Evolutionary conservation across 2,329 filamentous ascomycete species (phyloP), one percentile per base, ranked within the genome.

Genomic region (Aspergillus spinulosporus): DNA sequence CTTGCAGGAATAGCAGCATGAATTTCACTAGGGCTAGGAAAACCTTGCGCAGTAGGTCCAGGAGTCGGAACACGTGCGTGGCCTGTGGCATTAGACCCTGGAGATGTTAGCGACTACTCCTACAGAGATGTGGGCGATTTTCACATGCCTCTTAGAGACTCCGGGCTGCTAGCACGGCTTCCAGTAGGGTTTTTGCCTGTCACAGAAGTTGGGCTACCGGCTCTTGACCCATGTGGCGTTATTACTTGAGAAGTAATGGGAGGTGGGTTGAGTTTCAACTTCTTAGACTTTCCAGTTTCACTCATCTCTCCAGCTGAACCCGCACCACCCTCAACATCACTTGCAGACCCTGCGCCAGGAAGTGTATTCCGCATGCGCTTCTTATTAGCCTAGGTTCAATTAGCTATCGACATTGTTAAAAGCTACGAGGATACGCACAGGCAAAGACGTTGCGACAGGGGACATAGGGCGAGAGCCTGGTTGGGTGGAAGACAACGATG

Each of bases 361-460:
- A 62, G 58, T 26, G 64, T 59, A 56, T 69, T 73, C 52, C 74
- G 72, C 50, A 67, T 68, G 57, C 76, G 74, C 68, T 84, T 84
- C 72, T 83, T 84, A 56, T 80, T 77, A 53, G 75, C 74, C 81
- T 74, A 32, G 3, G 14, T 9, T 34, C n/a, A 52, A 15, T 60
- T 36, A 62, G 48, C 47, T 43, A 51, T n/a, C 11, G 15, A 44
- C 45, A 21, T 58, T 31, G 12, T 7, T 9, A 32, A n/a, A n/a
- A 36, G 31, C 7, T 21, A 40, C 14, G 9, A 7, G 21, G 43
- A n/a, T 28, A 62, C 70, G 59, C 62, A 74, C 72, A 47, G 71
- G 79, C 73, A 40, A 78, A 79, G 47, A 84, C 88, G 70, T 82
- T 89, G 59, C 83, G 83, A 69, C 80, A 88, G 68, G 81, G 84